Conservation (phyloP, 1,284 basidiomycete species). For the Athelia sp. region DNA sequence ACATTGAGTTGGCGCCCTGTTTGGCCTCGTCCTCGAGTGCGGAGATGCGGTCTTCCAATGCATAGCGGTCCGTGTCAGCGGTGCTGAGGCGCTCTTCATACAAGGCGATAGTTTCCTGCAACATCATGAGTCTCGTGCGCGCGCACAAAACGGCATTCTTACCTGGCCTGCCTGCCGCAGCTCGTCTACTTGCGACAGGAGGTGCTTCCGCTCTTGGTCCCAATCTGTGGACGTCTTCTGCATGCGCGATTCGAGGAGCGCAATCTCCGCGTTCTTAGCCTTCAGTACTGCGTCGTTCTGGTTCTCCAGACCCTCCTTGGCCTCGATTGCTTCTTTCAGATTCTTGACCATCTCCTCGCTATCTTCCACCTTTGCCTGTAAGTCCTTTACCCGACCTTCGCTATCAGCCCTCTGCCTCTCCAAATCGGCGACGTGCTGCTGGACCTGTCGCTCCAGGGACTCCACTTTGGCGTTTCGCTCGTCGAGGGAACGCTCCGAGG, state of each 20-base stretch:
- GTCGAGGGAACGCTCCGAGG: constrained; percentile 38
- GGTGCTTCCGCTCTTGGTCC: constrained; percentile 63
- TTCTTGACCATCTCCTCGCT: constrained; percentile 38
- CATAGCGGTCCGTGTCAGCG: constrained; percentile 70
- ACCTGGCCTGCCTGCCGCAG: constrained; percentile 82
- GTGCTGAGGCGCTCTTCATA: constrained; percentile 84
- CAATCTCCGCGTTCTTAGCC: constrained; percentile 53
- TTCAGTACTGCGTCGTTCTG: constrained; percentile 45
- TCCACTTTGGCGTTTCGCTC: constrained; percentile 51
- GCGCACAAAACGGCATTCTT: constrained; percentile 12
- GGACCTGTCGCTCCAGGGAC: constrained; percentile 41
- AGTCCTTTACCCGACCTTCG: constrained; percentile 40
- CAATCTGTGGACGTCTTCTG: constrained; percentile 45
- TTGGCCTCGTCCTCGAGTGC: constrained; percentile 57
- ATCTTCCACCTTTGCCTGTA: constrained; percentile 44
- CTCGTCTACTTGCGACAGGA: constrained; percentile 72
- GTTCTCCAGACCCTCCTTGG: constrained; percentile 47
- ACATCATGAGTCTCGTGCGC: constrained; percentile 1
- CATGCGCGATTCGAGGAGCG: constrained; percentile 44
- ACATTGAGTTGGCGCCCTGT: constrained; percentile 28
- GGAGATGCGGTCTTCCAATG: constrained; percentile 67
- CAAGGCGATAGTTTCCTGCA: constrained; percentile 83
- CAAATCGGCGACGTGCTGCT: constrained; percentile 36
- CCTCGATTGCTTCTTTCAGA: constrained; percentile 47
- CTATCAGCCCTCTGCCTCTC: constrained; percentile 40